Evolutionary conservation across 495 filamentous ascomycete genomes (phyloP), one percentile per base, ranked within the genome.

Genomic region (Hypoxylon perforatum): DNA sequence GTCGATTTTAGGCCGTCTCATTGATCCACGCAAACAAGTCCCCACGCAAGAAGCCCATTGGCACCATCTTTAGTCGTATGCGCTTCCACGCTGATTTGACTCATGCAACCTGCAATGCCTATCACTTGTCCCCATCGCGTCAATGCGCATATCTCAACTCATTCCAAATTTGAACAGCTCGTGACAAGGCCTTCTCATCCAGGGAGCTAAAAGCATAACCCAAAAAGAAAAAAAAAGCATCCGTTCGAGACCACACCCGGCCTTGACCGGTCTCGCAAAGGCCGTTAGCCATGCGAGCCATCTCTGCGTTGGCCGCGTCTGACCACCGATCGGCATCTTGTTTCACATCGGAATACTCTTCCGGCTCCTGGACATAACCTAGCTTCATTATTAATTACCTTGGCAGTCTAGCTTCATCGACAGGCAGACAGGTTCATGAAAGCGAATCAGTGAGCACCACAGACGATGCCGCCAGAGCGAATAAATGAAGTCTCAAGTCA

Each of bases 251-350:
- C 42, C 5, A 30, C 46, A n/a, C 39, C 15, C 12, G 30, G 11
- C 33, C 12, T 44, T 63, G 39, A 57, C 66, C 61, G 66, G 61
- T 65, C 28, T 57, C 21, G 22, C 39, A 36, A 25, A 15, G 25
- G 42, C 7, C 8, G 41, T 41, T 53, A 54, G 55, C 51, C 36
- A 41, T 57, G 45, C 47, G 33, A 41, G 25, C 23, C 17, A 50
- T 39, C 21, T 53, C 42, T 39, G 38, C 5, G 55, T 44, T 60
- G 47, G 59, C 54, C 19, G 33, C 10, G 38, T 69, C 65, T 69
- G 61, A 65, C 66, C 66, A 69, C 61, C 57, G 66, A 69, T 69
- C 61, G 57, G 33, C 61, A 57, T 52, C 50, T 18, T 47, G 57
- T 69, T 47, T 47, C 18, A 65, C 61, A 57, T n/a, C 61, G 66